These are phyloP conservation scores for Inosperma sp. DNA, from an alignment of 768 basidiomycete species.

Conservation along the genomic window DNA sequence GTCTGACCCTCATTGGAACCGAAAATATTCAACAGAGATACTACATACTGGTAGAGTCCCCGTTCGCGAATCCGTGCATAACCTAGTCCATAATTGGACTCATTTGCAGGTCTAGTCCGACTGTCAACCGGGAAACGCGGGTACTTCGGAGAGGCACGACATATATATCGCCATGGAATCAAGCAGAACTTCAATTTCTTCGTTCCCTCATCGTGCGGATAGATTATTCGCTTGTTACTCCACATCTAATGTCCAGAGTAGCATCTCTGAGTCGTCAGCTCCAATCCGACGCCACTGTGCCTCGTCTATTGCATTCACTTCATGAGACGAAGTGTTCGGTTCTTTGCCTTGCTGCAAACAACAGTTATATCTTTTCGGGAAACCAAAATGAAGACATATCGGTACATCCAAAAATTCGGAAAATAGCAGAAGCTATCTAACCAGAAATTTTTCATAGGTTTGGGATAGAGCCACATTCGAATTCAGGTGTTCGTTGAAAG, in stretches of 20 bases:
- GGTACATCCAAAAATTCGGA: slow-evolving; percentile 41
- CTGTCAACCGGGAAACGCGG: no score
- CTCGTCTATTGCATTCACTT: slow-evolving; percentile 63
- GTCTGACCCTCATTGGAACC: no score
- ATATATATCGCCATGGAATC: no score
- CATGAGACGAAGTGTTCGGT: slow-evolving; percentile 66
- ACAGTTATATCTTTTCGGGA: slow-evolving; percentile 73
- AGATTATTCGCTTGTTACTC: not conserved
- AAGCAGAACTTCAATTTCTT: no score
- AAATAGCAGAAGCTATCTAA: not conserved
- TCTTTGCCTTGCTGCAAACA: slow-evolving; percentile 69
- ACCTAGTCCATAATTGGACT: no score
- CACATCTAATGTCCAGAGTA: slow-evolving; percentile 25
- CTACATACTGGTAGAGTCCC: no score
- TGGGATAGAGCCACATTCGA: slow-evolving; percentile 76
- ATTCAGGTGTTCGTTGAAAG: slow-evolving; percentile 62
- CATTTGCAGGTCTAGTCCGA: no score
- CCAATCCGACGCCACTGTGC: slow-evolving; percentile 38
- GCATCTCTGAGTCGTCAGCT: slow-evolving; percentile 60
- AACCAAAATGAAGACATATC: slow-evolving; percentile 74
- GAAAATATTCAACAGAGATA: no score
- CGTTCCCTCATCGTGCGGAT: slow-evolving; percentile 7
- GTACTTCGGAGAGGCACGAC: no score
- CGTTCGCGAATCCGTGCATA: no score
- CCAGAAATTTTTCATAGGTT: slow-evolving; percentile 47